A percentile compares a stretch with the other conserved stretches of the same genome.
These are phyloP conservation scores for Septoria linicola DNA, from an alignment of 2,329 filamentous ascomycete genomes.

Conservation along the genomic window DNA sequence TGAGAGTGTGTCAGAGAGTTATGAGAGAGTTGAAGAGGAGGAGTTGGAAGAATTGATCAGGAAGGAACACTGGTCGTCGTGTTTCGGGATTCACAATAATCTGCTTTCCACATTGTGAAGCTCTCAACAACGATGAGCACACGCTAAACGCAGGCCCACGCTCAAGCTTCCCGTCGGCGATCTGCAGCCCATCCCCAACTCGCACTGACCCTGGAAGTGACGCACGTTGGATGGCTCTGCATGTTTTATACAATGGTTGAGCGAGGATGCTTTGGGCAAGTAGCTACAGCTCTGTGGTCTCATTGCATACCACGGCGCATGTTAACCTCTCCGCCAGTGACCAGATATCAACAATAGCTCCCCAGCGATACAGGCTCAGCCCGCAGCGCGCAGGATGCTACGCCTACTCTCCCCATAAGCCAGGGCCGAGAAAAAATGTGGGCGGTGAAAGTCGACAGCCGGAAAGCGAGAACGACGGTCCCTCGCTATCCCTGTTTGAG, in stretches of 20 bases:
- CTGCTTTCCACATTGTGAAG: too few relatives aligned
- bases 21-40: conserved; percentile 2
- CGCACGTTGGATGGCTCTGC: conserved; percentile 6
- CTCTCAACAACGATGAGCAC: conserved; percentile 6
- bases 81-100: conserved; percentile 13
- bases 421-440: neutral
- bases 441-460: neutral
- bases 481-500: neutral
- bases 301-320: neutral
- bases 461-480: conserved; percentile 15
- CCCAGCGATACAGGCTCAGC: too few relatives aligned
- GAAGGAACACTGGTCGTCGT: conserved; percentile 1
- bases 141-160: conserved; percentile 15
- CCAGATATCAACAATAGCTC: conserved; percentile 4
- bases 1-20: neutral
- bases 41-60: neutral
- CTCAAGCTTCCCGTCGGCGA: conserved; percentile 20
- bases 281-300: neutral
- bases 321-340: neutral
- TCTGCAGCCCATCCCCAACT: conserved; percentile 18
- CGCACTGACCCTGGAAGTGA: conserved; percentile 4
- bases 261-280: conserved; percentile 5
- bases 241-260: conserved; percentile 10
- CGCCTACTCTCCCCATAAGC: neutral
- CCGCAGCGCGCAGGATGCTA: neutral